Percentiles rank a stretch among this genome's conserved stretches.
Evolutionary conservation across 1,139 yeast species (phyloP).

Genomic region (Diutina mesorugosa): DNA sequence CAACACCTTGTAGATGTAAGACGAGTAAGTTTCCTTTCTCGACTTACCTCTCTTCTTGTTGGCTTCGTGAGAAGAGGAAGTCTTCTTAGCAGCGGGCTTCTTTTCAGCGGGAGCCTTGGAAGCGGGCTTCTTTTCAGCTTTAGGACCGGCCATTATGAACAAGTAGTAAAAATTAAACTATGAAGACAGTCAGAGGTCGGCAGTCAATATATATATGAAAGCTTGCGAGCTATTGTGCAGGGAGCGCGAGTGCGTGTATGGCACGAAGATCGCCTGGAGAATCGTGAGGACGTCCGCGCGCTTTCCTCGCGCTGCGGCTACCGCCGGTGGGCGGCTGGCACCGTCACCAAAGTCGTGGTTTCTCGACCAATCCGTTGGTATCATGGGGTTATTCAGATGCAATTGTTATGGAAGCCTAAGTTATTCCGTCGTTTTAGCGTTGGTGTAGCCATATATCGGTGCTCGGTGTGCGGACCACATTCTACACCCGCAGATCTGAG

Average conservation of each 20-base stretch:
- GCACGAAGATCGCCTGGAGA: background rate
- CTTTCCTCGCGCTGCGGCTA: background rate
- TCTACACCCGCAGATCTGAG: background rate
- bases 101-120: slow-evolving; percentile 98
- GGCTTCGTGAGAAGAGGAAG: slow-evolving; percentile 46
- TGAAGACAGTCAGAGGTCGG: background rate
- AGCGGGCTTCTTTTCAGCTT: slow-evolving; percentile 98
- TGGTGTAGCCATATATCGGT: background rate
- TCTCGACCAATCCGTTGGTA: background rate
- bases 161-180: background rate
- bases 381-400: background rate
- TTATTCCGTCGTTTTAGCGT: background rate
- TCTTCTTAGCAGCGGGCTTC: slow-evolving; percentile 91
- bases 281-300: background rate
- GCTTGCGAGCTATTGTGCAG: background rate
- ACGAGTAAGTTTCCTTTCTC: slow-evolving; percentile 98
- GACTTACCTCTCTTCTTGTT: slow-evolving; percentile 90
- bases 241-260: background rate
- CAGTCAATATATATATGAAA: background rate
- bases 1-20: slow-evolving; percentile 96
- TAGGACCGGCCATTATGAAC: slow-evolving; percentile 67
- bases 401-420: background rate
- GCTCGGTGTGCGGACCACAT: background rate
- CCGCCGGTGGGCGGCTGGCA: background rate
- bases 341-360: background rate